Evolutionary conservation across 257 asterid species (phyloP).

Genomic region (Capsicum chinense): DNA sequence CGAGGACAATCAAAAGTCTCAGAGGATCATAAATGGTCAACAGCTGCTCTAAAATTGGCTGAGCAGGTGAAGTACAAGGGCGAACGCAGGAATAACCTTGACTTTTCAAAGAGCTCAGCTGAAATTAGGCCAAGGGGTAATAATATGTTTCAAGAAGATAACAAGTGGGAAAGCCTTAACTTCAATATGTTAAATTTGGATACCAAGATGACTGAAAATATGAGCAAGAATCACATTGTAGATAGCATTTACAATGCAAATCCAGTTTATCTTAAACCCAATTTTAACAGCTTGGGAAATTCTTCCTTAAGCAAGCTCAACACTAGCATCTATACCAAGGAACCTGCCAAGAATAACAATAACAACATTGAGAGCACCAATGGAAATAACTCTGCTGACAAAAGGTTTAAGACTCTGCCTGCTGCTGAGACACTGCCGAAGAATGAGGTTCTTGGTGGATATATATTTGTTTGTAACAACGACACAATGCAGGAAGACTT

Average conservation of each 20-base stretch:
- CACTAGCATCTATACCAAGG: conserved; percentile 54
- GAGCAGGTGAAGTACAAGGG: conserved; percentile 80
- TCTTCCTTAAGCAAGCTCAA: conserved; percentile 58
- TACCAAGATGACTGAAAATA: conserved; percentile 59
- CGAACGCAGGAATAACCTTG: conserved; percentile 79
- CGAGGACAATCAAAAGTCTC: conserved; percentile 85
- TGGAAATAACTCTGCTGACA: conserved; percentile 59
- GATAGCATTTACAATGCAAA: conserved; percentile 62
- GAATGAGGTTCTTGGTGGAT: conserved; percentile 94
- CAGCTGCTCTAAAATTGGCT: conserved; percentile 84
- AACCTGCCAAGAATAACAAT: conserved; percentile 41
- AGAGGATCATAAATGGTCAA: conserved; percentile 87
- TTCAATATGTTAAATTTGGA: conserved; percentile 78
- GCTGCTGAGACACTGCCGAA: conserved; percentile 92
- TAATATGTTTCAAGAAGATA: conserved; percentile 67
- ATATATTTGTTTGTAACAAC: conserved; percentile 94
- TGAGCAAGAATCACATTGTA: conserved; percentile 47
- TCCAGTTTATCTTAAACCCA: conserved; percentile 65
- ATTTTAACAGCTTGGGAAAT: conserved; percentile 49
- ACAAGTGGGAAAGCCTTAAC: conserved; percentile 76
- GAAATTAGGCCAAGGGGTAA: conserved; percentile 69
- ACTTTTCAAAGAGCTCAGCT: conserved; percentile 68
- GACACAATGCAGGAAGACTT: conserved; percentile 98
- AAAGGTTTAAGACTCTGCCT: conserved; percentile 96
- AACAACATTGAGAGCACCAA: conserved; percentile 55